Base-by-base conservation (phyloP, 148 eudicot species). In the Diospyros lotus region DNA sequence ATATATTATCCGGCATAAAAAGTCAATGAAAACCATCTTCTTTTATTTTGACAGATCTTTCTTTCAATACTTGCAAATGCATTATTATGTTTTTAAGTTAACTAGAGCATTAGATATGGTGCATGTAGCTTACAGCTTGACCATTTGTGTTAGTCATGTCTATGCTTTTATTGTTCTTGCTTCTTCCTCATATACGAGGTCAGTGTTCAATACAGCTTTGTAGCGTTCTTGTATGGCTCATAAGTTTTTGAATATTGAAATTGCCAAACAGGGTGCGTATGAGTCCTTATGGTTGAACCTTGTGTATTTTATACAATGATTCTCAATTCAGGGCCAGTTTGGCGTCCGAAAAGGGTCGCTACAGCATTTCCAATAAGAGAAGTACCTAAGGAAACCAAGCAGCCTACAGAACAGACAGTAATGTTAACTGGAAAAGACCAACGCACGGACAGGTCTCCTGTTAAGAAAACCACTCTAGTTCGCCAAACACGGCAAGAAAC, bases 271-370 rank as follows among this genome's bases (percentile, higher is more conserved):
- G 8, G 52, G 4, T 8, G 52, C 52, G 52, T 28, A 28, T 0
- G 8, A 48, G 52, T 48, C 52, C 8, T 48, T 48, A 4, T 13
- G 2, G 75, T 78, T 80, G 75, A 46, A 71, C 75, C 82, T 6
- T 71, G 72, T 17, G 43, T 66, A 38, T 61, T 14, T n/a, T 45
- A 10, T 6, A 10, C 13, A 56, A 56, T 56, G 18, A 11, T 51
- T 68, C 48, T 50, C 4, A 18, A 44, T 60, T 45, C 44, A 60
- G 75, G 41, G 55, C 45, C n/a, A 72, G 66, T 60, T 58, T 44
- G 55, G 55, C 63, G 45, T 58, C 75, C 44, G 65, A 72, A 72
- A 44, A 60, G 51, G 66, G 54, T 60, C 6, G 46, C 75, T 1
- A 7, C 58, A 7, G 71, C 18, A 50, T 41, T 51, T 28, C 11